Base-by-base conservation (phyloP, 2,329 filamentous ascomycete genomes). In the Ceratocystis ficicola region DNA sequence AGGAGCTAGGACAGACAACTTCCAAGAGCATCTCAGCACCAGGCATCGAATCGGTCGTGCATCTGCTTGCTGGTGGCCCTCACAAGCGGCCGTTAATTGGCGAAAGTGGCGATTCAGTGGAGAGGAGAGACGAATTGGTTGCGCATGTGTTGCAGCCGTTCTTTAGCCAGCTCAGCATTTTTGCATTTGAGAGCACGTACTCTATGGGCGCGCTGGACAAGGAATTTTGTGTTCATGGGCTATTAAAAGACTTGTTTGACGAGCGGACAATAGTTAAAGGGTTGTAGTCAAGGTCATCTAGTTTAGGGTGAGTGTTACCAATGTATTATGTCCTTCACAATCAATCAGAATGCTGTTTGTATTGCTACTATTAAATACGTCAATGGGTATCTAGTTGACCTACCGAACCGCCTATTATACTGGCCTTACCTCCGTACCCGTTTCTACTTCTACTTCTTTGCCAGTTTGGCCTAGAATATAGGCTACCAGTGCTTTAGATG, bases 181-280 rank as follows among this genome's bases (percentile, higher is more conserved):
- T 87, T 73, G 87, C 89, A 0, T 99, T 96, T 76, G 94, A 99
- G 77, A 88, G 87, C 68, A 93, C 88, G 65, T 99, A 99, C 74
- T 85, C 87, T 17, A 92, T 96, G 85, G 86, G 85, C 44, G 75
- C 75, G 52, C 76, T 88, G 30, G 90, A 95, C 74, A 73, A 80
- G 70, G 82, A 85, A 63, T 79, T 79, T 8, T 91, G 89, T 71
- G 78, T 82, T 64, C 77, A 81, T 69, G 81, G 81, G 61, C 72
- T 95, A 68, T 73, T 95, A 72, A 83, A 77, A 72, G 90, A 95
- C 76, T 71, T 95, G 68, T 94, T 93, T 78, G 87, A 91, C 71
- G 89, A 94, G 77, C 82, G 80, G 72, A 90, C 77, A 67, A 82
- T 87, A 71, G 82, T 86, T 17, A 86, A 78, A 75, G 80, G 82